A percentile compares a stretch with the other conserved stretches of the same genome.
These are phyloP conservation scores for Neovahlkampfia damariscottae DNA, from an alignment of 78 protist species.

Conservation along the genomic window DNA sequence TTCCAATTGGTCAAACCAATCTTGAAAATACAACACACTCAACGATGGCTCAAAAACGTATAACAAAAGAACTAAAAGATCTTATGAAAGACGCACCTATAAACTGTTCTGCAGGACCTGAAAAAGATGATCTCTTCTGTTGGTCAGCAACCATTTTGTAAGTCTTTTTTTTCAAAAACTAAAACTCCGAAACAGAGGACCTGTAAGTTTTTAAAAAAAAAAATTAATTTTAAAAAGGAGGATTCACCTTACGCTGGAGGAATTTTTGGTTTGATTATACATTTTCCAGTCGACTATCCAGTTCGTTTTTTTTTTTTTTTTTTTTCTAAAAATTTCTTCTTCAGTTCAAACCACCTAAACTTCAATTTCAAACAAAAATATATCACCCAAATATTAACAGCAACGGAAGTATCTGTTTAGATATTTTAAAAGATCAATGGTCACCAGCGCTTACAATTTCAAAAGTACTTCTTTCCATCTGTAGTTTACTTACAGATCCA, in stretches of 20 bases:
- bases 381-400: conserved; percentile 81
- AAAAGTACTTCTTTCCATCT: conserved; percentile 43
- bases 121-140: conserved; percentile 72
- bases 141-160: conserved; percentile 93
- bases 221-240: too few relatives aligned
- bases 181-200: too few relatives aligned
- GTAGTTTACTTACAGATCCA: conserved; percentile 59
- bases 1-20: too few relatives aligned
- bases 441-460: conserved; percentile 57
- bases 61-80: conserved; percentile 73
- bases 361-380: conserved; percentile 70
- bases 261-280: conserved; percentile 61
- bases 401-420: conserved; percentile 82
- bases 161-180: too few relatives aligned
- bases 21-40: too few relatives aligned
- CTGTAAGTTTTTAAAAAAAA: background rate
- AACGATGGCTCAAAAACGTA: conserved; percentile 17
- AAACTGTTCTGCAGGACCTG: conserved; percentile 87
- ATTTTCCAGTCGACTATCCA: conserved; percentile 94
- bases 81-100: conserved; percentile 83
- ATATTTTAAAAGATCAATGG: conserved; percentile 83
- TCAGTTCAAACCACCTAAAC: too few relatives aligned
- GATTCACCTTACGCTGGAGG: conserved; percentile 91
- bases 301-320: too few relatives aligned
- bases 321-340: too few relatives aligned